Percentiles rank a stretch among this genome's conserved stretches.
phyloP scores from a whole-genome alignment of 176 grass and related monocot species.

The Oryza australiensis region DNA sequence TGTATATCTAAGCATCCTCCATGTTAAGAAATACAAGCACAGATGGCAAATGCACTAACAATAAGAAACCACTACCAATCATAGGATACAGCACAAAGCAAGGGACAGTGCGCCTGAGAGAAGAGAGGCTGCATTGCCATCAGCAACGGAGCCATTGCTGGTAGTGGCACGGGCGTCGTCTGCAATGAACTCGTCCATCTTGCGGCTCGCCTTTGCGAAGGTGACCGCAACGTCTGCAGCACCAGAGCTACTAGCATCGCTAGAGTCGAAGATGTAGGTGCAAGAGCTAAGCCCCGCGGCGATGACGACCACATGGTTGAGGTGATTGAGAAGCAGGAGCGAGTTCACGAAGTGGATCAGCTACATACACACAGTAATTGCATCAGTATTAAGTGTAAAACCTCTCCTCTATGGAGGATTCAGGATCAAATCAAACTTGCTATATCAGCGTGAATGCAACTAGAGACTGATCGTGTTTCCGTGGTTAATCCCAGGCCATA shows the following conservation, averaged over 20 bases:
- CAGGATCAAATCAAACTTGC: neutral
- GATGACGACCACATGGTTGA: conserved; percentile 77
- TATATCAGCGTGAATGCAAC: neutral
- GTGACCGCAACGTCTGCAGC: conserved; percentile 38
- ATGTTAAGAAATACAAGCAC: conserved; percentile 21
- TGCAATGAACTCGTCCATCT: conserved; percentile 62
- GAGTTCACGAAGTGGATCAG: conserved; percentile 89
- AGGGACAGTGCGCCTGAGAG: conserved; percentile 88
- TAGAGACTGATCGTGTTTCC: neutral
- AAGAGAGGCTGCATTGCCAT: conserved; percentile 43
- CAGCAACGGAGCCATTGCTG: conserved; percentile 20
- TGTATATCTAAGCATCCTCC: conserved; percentile 74
- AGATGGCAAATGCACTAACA: neutral
- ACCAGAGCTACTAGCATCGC: conserved; percentile 26
- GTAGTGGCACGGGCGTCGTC: conserved; percentile 50
- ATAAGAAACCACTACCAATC: neutral
- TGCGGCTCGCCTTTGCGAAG: conserved; percentile 55
- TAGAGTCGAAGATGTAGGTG: conserved; percentile 77
- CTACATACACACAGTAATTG: conserved; percentile 12
- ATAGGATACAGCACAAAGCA: conserved; percentile 96
- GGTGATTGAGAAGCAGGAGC: conserved; percentile 75
- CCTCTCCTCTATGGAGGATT: neutral
- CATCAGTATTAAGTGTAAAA: neutral
- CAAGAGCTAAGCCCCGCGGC: conserved; percentile 74
- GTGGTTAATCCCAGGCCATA: neutral